A percentile compares a stretch with the other conserved stretches of the same genome.
phyloP scores from a whole-genome alignment of 169 alveolate genomes.

The Eimeria acervulina region DNA sequence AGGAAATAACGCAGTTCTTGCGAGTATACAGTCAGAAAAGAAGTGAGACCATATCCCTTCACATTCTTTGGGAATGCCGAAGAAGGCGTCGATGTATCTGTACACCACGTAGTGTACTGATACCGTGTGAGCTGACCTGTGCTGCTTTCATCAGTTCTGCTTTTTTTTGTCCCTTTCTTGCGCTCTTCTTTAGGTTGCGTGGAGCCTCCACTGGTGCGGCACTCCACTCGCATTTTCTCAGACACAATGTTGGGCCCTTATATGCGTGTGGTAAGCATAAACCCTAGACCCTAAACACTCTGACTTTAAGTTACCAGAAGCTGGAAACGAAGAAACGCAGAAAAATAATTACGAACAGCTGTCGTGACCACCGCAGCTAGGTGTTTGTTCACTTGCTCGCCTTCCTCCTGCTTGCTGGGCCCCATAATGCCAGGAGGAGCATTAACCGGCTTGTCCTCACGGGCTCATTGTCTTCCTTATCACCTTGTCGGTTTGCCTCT shows the following conservation, averaged over 20 bases:
- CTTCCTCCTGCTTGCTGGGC: not conserved
- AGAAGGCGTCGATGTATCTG: not conserved
- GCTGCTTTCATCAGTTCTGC: not conserved
- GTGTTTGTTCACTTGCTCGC: not conserved
- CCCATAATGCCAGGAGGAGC: not conserved
- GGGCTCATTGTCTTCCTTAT: not conserved
- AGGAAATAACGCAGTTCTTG: conserved; percentile 17
- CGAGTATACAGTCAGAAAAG: conserved; percentile 18
- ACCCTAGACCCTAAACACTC: not conserved
- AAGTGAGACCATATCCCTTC: not conserved
- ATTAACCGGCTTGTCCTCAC: not conserved
- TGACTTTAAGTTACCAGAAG: not conserved
- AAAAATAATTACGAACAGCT: not conserved
- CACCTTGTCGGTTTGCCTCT: not conserved
- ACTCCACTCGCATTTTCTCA: conserved; percentile 73
- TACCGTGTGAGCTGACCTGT: not conserved
- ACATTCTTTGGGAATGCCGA: not conserved
- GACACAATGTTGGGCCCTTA: conserved; percentile 78
- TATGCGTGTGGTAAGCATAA: conserved; percentile 79
- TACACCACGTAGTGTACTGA: not conserved
- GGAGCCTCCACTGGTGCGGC: conserved; percentile 71
- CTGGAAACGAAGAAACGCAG: not conserved
- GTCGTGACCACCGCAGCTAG: not conserved
- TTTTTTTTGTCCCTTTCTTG: not conserved
- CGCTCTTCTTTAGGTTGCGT: conserved; percentile 46